Conservation (phyloP, 345 rosid species). For the Linum trigynum region DNA sequence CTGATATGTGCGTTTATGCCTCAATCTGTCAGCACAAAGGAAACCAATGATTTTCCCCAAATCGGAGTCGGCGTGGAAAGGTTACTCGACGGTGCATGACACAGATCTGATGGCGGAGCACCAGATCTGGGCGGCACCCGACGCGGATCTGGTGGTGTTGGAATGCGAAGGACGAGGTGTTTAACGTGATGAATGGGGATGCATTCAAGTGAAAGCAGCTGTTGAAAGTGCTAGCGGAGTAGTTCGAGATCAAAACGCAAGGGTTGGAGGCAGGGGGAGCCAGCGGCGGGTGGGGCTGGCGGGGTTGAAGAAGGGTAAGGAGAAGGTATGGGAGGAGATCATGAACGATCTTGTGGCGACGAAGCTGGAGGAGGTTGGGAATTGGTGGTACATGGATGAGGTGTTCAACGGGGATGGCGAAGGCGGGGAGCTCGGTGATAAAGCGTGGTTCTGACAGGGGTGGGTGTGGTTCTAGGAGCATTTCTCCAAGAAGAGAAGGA, state of each 20-base stretch:
- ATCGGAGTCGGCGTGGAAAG: slow-evolving; percentile 52
- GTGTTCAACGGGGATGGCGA: slow-evolving; percentile 12
- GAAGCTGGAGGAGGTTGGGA: slow-evolving; percentile 47
- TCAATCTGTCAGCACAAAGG: slow-evolving; percentile 65
- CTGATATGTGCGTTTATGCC: slow-evolving; percentile 62
- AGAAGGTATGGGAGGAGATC: slow-evolving; percentile 62
- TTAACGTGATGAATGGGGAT: slow-evolving; percentile 66
- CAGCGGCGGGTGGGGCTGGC: slow-evolving; percentile 28
- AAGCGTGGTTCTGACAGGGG: no score
- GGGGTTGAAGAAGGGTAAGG: slow-evolving; percentile 65
- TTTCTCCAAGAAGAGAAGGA: no score
- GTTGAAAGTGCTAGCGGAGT: slow-evolving; percentile 67
- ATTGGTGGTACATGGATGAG: slow-evolving; percentile 55
- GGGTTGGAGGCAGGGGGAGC: slow-evolving; percentile 44
- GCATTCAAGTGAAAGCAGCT: slow-evolving; percentile 76
- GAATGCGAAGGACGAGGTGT: slow-evolving; percentile 53
- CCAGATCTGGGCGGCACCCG: slow-evolving; percentile 79
- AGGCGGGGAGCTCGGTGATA: not conserved
- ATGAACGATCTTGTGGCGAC: slow-evolving; percentile 48
- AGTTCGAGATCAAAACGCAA: slow-evolving; percentile 60
- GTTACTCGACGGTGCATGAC: slow-evolving; percentile 39
- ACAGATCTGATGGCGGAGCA: slow-evolving; percentile 84
- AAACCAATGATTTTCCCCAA: slow-evolving; percentile 52
- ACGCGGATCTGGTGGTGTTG: slow-evolving; percentile 12
- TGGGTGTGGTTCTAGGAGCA: no score